Conservation (phyloP, 2,329 filamentous ascomycete genomes). For the Neonectria faginata region DNA sequence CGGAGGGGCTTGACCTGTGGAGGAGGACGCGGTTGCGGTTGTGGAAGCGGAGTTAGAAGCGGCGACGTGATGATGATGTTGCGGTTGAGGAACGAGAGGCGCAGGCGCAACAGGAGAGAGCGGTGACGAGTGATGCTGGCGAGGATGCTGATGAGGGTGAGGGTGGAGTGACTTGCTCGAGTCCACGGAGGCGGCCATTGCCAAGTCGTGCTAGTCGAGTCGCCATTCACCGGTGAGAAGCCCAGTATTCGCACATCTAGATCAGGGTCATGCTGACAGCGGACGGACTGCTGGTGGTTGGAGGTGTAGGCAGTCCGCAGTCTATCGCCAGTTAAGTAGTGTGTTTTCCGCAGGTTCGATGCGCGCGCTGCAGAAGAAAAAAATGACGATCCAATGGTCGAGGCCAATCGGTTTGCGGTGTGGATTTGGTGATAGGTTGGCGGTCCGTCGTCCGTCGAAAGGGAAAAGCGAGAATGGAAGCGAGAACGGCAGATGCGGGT, state of each 20-base stretch:
- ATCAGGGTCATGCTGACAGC: background rate
- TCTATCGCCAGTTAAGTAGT: background rate
- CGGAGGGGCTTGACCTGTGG: background rate
- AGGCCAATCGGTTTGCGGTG: constrained; percentile 19
- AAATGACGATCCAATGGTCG: constrained; percentile 10
- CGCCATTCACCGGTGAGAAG: constrained; percentile 20
- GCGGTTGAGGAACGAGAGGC: constrained; percentile 18
- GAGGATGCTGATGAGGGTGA: constrained; percentile 29
- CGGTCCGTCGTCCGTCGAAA: background rate
- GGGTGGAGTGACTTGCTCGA: constrained; percentile 32
- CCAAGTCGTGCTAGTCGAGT: constrained; percentile 32
- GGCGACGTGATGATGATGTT: constrained; percentile 2
- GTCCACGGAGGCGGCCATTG: constrained; percentile 45
- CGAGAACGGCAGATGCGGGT: constrained; percentile 2
- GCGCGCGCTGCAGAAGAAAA: background rate
- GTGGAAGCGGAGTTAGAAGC: constrained; percentile 6
- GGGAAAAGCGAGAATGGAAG: background rate
- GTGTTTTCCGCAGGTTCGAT: background rate
- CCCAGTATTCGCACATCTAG: background rate
- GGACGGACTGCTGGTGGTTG: background rate
- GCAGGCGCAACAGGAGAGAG: constrained; percentile 26
- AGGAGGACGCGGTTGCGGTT: constrained; percentile 21
- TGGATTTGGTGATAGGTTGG: constrained; percentile 18
- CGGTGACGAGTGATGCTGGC: constrained; percentile 9
- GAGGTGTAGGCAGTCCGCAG: background rate